Base-by-base conservation (phyloP, 495 filamentous ascomycete genomes). In the Aspergillus nanangensis region DNA sequence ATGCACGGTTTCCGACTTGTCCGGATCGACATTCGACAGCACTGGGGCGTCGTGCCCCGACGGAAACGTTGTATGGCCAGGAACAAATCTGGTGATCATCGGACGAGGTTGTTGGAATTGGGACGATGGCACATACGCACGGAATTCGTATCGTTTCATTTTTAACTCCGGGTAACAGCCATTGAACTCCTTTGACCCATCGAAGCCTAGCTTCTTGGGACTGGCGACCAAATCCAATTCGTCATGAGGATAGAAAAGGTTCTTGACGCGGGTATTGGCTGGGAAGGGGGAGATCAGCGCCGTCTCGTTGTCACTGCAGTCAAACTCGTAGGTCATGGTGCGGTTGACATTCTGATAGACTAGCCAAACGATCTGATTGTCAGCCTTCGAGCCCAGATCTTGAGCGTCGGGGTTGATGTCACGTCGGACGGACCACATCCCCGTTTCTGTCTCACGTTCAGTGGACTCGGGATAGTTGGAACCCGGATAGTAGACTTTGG, bases 381-480 rank as follows among this genome's bases (percentile, higher is more conserved):
- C 71, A 5, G 44, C 55, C 13, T 62, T 48, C 8, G 53, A 59
- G 10, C 65, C 61, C 20, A 80, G 59, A 46, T 80, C 67, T 54
- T 87, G 83, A 15, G 75, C 54, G 11, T 60, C 63, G 0, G 63
- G 54, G 45, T 72, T 75, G 15, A 66, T 61, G n/a, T 70, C 74
- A 8, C 84, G 75, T 21, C 74, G 52, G 27, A 83, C 71, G 40
- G 80, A 83, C 81, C 81, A 88, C 52, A 88, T 67, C 8, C 84
- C 84, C 8, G 75, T 78, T 53, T 84, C 80, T 4, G 84, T 85
- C 0, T 67, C 62, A 0, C 73, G 63, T 0, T 61, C 67, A 21
- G 67, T 60, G 27, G 77, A 83, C 25, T 80, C 81, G 5, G 69
- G 68, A 2, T 79, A 29, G 25, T 29, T 29, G 25, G 25, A 29